phyloP scores from a whole-genome alignment of 2,329 filamentous ascomycete genomes.

The Beauveria caledonica region DNA sequence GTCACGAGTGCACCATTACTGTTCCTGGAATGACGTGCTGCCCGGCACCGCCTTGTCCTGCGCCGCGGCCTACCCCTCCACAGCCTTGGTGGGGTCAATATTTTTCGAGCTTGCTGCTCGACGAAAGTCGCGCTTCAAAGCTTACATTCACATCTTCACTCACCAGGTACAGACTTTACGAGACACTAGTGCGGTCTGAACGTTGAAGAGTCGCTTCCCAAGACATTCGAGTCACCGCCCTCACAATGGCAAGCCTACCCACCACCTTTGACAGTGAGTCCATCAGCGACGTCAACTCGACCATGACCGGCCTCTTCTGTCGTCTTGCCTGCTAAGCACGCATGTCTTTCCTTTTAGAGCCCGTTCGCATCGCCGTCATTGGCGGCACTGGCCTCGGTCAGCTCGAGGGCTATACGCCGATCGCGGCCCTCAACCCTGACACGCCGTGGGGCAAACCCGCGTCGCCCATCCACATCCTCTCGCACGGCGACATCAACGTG shows the following conservation, averaged over 20 bases:
- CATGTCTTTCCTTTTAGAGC: conserved; percentile 33
- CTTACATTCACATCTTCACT: not conserved
- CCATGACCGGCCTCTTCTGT: not conserved
- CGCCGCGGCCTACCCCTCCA: conserved; percentile 4
- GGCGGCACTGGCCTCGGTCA: conserved; percentile 88
- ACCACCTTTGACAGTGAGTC: conserved; percentile 50
- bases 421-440: conserved; percentile 64
- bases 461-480: conserved; percentile 73
- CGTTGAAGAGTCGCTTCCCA: not conserved
- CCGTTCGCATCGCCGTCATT: conserved; percentile 79
- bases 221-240: not conserved
- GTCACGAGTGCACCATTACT: not conserved
- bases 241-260: conserved; percentile 45
- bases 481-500: conserved; percentile 73
- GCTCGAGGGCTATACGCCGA: conserved; percentile 77
- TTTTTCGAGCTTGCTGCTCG: not conserved
- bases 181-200: not conserved
- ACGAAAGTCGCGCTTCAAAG: conserved; percentile 7
- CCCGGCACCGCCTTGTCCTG: not conserved
- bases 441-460: conserved; percentile 87
- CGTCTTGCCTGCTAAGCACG: conserved; percentile 7
- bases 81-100: conserved; percentile 9
- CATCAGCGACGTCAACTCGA: not conserved
- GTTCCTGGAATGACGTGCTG: conserved; percentile 6
- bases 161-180: not conserved